Conservation (phyloP, 139 green algal genomes). For the Tetraselmis striata region DNA sequence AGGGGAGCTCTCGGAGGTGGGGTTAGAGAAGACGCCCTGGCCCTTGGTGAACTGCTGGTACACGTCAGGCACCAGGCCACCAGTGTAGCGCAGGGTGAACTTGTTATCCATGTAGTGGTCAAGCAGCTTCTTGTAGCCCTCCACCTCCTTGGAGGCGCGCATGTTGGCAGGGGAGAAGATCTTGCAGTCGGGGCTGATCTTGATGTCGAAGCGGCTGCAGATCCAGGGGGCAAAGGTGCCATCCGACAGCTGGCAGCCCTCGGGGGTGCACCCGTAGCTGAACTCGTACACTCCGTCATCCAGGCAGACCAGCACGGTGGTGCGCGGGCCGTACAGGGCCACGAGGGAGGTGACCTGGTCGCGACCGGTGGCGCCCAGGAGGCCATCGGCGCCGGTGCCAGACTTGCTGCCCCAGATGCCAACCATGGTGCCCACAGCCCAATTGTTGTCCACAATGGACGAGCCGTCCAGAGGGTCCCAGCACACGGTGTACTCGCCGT, state of each 20-base stretch:
- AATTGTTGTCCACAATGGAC: constrained; percentile 59
- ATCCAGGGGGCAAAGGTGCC: constrained; percentile 31
- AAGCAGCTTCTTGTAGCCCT: constrained; percentile 49
- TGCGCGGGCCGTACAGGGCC: constrained; percentile 49
- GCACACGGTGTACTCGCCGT: constrained; percentile 43
- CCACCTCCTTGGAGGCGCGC: constrained; percentile 41
- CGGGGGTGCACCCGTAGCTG: constrained; percentile 32
- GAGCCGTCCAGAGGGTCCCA: constrained; percentile 51
- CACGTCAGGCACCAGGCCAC: constrained; percentile 51
- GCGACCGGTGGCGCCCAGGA: constrained; percentile 39
- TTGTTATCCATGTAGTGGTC: constrained; percentile 48
- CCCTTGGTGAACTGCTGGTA: constrained; percentile 27
- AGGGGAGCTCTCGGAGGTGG: constrained; percentile 38
- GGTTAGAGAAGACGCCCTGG: constrained; percentile 48
- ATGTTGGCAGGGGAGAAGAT: constrained; percentile 55
- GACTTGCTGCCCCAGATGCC: constrained; percentile 36
- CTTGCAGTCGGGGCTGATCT: constrained; percentile 41
- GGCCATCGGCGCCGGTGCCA: constrained; percentile 29
- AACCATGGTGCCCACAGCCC: constrained; percentile 53
- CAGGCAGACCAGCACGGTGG: constrained; percentile 44
- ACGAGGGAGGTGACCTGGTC: constrained; percentile 44
- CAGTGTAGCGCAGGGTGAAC: constrained; percentile 55
- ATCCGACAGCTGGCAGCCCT: constrained; percentile 27
- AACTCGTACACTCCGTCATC: constrained; percentile 43
- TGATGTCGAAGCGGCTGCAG: constrained; percentile 21